These are phyloP conservation scores for Bimuria novae-zelandiae DNA, from an alignment of 2,329 filamentous ascomycete species.

Conservation along the genomic window DNA sequence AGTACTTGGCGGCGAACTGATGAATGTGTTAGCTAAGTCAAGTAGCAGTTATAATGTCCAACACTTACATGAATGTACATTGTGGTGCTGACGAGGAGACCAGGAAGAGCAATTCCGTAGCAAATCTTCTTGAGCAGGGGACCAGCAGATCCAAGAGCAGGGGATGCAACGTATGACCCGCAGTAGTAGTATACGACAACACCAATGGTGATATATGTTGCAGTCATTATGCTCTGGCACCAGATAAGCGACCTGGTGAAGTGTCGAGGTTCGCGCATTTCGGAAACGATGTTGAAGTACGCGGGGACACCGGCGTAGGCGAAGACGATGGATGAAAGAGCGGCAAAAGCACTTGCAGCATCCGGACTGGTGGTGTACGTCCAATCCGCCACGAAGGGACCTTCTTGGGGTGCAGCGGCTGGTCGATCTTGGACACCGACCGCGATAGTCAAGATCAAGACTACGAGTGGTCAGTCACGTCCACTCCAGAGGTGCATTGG, in stretches of 20 bases:
- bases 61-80: constrained; percentile 28
- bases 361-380: constrained; percentile 21
- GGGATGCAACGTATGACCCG: constrained; percentile 64
- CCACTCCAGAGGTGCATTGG: not conserved
- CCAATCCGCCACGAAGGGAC: constrained; percentile 28
- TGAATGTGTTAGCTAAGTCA: constrained; percentile 1
- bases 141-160: constrained; percentile 67
- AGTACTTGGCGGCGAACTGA: constrained; percentile 31
- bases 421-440: constrained; percentile 34
- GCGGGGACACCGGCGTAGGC: constrained; percentile 62
- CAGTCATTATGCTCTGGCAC: constrained; percentile 66
- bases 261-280: constrained; percentile 64
- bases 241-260: constrained; percentile 59
- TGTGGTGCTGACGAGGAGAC: constrained; percentile 29
- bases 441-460: constrained; percentile 29
- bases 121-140: constrained; percentile 64
- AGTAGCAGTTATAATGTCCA: not conserved
- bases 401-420: constrained; percentile 25
- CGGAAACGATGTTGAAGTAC: constrained; percentile 70
- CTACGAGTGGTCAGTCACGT: constrained; percentile 11
- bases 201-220: constrained; percentile 68
- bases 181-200: constrained; percentile 71
- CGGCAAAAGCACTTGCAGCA: constrained; percentile 24
- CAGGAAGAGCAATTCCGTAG: constrained; percentile 68
- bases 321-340: constrained; percentile 30